These are phyloP conservation scores for Sporobolomyces roseus DNA, from an alignment of 768 basidiomycete genomes.

Conservation along the genomic window DNA sequence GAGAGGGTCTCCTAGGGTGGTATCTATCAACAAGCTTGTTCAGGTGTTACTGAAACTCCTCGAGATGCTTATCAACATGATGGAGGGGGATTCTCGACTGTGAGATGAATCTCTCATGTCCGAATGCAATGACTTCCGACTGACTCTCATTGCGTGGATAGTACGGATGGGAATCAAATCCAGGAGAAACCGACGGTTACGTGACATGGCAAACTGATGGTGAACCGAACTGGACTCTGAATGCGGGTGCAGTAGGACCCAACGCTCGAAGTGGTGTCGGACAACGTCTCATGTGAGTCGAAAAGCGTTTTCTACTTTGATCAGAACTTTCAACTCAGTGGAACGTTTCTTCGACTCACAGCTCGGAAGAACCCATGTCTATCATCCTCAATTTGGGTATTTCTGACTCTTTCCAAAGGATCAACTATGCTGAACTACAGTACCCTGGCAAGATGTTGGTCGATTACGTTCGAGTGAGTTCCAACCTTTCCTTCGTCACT, in stretches of 20 bases:
- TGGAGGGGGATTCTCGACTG: conserved; percentile 53
- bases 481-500: no score
- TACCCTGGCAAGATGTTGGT: conserved; percentile 57
- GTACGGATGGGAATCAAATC: conserved; percentile 68
- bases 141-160: conserved; percentile 8
- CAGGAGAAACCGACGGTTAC: conserved; percentile 62
- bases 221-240: conserved; percentile 66
- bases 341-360: background rate
- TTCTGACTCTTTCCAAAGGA: conserved; percentile 42
- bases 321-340: background rate
- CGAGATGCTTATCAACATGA: conserved; percentile 58
- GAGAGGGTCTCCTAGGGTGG: conserved; percentile 55
- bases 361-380: conserved; percentile 53
- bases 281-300: conserved; percentile 70
- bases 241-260: conserved; percentile 62
- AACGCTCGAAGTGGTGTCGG: conserved; percentile 60
- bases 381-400: conserved; percentile 64
- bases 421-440: conserved; percentile 61
- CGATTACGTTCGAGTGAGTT: conserved; percentile 74
- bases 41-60: conserved; percentile 61
- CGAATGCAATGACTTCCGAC: no score
- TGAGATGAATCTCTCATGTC: background rate
- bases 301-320: conserved; percentile 18
- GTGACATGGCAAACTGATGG: conserved; percentile 72
- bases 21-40: conserved; percentile 68